Evolutionary conservation across 1,139 yeast species (phyloP).

Genomic region (Spencermartinsiella ligniputridi): DNA sequence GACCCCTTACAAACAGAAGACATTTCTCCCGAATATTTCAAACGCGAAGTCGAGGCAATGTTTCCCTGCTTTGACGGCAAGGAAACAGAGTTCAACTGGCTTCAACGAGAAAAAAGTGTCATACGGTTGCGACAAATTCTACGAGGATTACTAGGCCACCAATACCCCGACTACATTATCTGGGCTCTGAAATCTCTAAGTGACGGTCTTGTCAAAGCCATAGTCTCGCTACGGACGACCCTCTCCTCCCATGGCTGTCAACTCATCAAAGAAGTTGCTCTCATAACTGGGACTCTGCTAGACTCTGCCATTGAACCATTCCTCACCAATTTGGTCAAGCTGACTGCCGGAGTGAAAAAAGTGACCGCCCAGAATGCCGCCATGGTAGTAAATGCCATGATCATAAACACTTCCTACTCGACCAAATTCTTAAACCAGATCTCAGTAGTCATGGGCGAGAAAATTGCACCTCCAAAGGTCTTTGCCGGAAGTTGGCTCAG

Average conservation of each 20-base stretch:
- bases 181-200: slow-evolving; percentile 42
- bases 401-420: slow-evolving; percentile 52
- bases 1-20: slow-evolving; percentile 30
- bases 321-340: slow-evolving; percentile 52
- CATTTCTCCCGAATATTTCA: slow-evolving; percentile 34
- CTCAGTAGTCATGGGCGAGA: slow-evolving; percentile 55
- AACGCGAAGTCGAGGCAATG: slow-evolving; percentile 38
- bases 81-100: slow-evolving; percentile 91
- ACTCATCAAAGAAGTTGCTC: slow-evolving; percentile 67
- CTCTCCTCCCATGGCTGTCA: slow-evolving; percentile 73
- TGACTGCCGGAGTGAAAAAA: slow-evolving; percentile 72
- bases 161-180: slow-evolving; percentile 43
- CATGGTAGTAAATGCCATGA: slow-evolving; percentile 57
- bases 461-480: slow-evolving; percentile 63
- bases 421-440: slow-evolving; percentile 52
- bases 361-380: slow-evolving; percentile 76
- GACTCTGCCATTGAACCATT: slow-evolving; percentile 64
- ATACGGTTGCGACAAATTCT: slow-evolving; percentile 53
- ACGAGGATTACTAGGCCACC: slow-evolving; percentile 50
- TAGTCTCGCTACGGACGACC: slow-evolving; percentile 76
- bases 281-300: slow-evolving; percentile 44
- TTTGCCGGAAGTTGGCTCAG: slow-evolving; percentile 71
- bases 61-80: slow-evolving; percentile 55
- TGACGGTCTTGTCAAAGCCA: slow-evolving; percentile 66
- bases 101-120: slow-evolving; percentile 59